Evolutionary conservation across 495 filamentous ascomycete genomes (phyloP), one percentile per base, ranked within the genome.

Genomic region (Ascodesmis nigricans): DNA sequence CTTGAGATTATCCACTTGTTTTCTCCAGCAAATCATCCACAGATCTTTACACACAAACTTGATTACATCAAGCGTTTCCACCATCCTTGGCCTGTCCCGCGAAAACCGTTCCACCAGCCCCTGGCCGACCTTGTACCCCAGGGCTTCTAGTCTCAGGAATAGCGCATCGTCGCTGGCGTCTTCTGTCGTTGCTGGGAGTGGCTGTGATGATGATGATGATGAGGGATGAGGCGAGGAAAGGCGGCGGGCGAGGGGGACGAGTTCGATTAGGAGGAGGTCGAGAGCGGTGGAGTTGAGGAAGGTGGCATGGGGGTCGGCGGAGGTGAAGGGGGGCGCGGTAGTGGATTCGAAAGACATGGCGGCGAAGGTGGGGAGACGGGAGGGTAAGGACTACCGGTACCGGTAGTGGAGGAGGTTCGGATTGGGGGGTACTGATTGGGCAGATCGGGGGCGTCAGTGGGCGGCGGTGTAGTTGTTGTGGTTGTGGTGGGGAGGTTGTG

Each of bases 31-130:
- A 25, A 91, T 63, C 31, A 69, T 78, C 87, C 87, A 97, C 27
- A 97, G 57, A 52, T 97, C 90, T 55, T 95, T 97, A 65, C 87
- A 97, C 21, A 95, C 64, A 51, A 95, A 95, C 55, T 97, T 97
- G 51, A 97, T 95, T 18, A 78, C 73, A 47, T 87, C 80, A 14
- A 91, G 64, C 21, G 78, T 79, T 55, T 87, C 78, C 17, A 67
- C 71, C 55, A 91, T 87, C 28, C 81, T 73, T 26, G 87, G 78
- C 28, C 79, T 64, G 53, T 91, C 78, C 41, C 73, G 66, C 24
- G 80, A 80, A 60, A 95, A 92, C 81, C 84, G 65, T 58, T 97
- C 87, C 10, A 79, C 81, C 38, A 95, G 63, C 8, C 90, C 87
- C 54, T 91, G 69, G 20, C 87, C 87, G 39, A 97, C 87, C 28